A percentile compares a stretch with the other conserved stretches of the same genome.
These are phyloP conservation scores for Hypoxylon sp. DNA, from an alignment of 2,329 filamentous ascomycete genomes.

Conservation along the genomic window DNA sequence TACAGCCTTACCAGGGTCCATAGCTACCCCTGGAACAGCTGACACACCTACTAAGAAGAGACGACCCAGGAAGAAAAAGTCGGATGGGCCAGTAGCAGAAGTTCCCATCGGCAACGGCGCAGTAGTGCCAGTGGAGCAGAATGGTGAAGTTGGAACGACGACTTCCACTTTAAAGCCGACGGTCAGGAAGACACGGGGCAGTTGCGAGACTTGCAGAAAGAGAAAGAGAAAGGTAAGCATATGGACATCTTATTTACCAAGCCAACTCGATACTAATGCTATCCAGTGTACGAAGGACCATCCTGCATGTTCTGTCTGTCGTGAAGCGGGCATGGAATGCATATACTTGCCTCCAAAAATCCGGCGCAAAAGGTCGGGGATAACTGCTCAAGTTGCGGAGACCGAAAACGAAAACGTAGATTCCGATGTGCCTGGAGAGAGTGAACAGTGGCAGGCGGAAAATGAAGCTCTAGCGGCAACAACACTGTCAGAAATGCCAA, in stretches of 20 bases:
- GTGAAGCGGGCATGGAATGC: constrained; percentile 48
- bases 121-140: constrained; percentile 48
- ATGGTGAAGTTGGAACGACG: constrained; percentile 50
- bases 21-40: constrained; percentile 37
- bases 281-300: constrained; percentile 56
- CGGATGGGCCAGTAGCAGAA: constrained; percentile 35
- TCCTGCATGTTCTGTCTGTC: constrained; percentile 54
- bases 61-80: constrained; percentile 50
- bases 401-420: constrained; percentile 44
- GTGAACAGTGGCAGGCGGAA: constrained; percentile 26
- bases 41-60: constrained; percentile 51
- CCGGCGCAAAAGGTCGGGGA: constrained; percentile 50
- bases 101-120: constrained; percentile 49
- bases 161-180: constrained; percentile 48
- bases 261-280: constrained; percentile 18
- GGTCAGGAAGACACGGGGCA: constrained; percentile 53
- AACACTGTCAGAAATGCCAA: neutral
- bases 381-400: constrained; percentile 43
- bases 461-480: constrained; percentile 16
- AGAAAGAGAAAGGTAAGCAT: constrained; percentile 51
- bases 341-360: constrained; percentile 52
- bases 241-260: neutral
- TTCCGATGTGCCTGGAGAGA: constrained; percentile 42
- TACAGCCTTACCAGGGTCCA: constrained; percentile 20
- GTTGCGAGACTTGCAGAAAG: constrained; percentile 54